A percentile compares a stretch with the other conserved stretches of the same genome.
These are phyloP conservation scores for Cystobasidium tubakii DNA, from an alignment of 768 basidiomycete genomes.

Conservation along the genomic window DNA sequence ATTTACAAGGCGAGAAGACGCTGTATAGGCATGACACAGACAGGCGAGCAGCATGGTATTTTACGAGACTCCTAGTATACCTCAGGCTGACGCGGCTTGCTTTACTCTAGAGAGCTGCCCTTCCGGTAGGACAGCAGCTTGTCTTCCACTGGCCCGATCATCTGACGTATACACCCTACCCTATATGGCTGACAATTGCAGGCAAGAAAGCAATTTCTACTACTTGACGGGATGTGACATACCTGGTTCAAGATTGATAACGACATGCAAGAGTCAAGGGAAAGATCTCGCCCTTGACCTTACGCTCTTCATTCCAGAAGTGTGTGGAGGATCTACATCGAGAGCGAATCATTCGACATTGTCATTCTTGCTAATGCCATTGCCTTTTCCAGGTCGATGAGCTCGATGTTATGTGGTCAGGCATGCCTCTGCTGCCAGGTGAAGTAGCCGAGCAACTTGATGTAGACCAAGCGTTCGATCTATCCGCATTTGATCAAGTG, in stretches of 20 bases:
- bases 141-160: not conserved
- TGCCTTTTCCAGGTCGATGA: conserved; percentile 12
- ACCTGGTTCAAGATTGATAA: conserved; percentile 64
- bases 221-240: conserved; percentile 76
- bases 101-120: conserved; percentile 21
- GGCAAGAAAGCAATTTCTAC: conserved; percentile 60
- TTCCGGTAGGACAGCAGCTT: conserved; percentile 5
- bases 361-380: conserved; percentile 1
- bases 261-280: conserved; percentile 53
- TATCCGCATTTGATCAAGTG: conserved; percentile 51
- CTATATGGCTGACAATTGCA: not conserved
- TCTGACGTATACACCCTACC: not conserved
- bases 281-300: conserved; percentile 43
- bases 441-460: conserved; percentile 47
- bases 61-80: not conserved
- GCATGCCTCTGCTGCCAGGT: conserved; percentile 48
- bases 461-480: conserved; percentile 54
- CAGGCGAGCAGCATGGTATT: not conserved
- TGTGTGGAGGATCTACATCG: conserved; percentile 53
- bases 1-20: not conserved
- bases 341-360: not conserved
- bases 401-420: conserved; percentile 47
- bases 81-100: not conserved
- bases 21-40: conserved; percentile 28
- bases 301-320: conserved; percentile 72